Percentiles rank a stretch among this genome's conserved stretches.
These are phyloP conservation scores for Arachis hypogaea DNA, from an alignment of 306 rosid genomes.

Conservation along the genomic window DNA sequence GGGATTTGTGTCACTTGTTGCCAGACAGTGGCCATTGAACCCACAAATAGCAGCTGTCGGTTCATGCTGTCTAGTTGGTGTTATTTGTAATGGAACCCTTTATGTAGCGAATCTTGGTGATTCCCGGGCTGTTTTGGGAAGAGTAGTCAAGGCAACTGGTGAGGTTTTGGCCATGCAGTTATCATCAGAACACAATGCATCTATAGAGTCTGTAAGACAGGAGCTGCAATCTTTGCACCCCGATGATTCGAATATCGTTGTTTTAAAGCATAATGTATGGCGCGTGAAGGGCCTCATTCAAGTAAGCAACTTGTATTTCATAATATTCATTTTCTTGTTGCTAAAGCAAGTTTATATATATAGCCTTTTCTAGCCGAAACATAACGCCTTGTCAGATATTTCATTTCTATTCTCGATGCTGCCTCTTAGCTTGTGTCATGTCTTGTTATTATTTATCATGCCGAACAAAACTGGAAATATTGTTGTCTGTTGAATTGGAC, in stretches of 20 bases:
- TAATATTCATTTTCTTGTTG: slow-evolving; percentile 15
- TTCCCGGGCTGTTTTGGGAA: slow-evolving; percentile 94
- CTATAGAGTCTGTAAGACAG: slow-evolving; percentile 75
- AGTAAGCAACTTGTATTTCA: slow-evolving; percentile 46
- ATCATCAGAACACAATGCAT: slow-evolving; percentile 80
- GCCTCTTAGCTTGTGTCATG: slow-evolving; percentile 21
- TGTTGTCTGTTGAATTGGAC: slow-evolving; percentile 1
- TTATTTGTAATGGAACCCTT: slow-evolving; percentile 73
- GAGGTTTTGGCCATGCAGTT: slow-evolving; percentile 76
- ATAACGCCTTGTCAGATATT: slow-evolving; percentile 1
- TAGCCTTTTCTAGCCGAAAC: neutral
- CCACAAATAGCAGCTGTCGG: slow-evolving; percentile 97
- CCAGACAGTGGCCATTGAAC: slow-evolving; percentile 64
- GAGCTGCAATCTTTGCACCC: slow-evolving; percentile 90
- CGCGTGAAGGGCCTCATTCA: slow-evolving; percentile 89
- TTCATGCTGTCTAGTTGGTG: slow-evolving; percentile 89
- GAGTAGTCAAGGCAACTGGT: slow-evolving; percentile 74
- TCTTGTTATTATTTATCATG: slow-evolving; percentile 7
- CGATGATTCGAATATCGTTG: slow-evolving; percentile 78
- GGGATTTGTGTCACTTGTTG: slow-evolving; percentile 73
- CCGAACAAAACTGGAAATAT: slow-evolving; percentile 9
- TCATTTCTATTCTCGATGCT: neutral
- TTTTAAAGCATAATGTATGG: slow-evolving; percentile 92
- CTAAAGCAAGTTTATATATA: neutral
- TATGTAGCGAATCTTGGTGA: slow-evolving; percentile 82